Percentiles rank a stretch among this genome's conserved stretches.
Conservation (phyloP, 2,329 filamentous ascomycete genomes). For the Penicillium sp. region DNA sequence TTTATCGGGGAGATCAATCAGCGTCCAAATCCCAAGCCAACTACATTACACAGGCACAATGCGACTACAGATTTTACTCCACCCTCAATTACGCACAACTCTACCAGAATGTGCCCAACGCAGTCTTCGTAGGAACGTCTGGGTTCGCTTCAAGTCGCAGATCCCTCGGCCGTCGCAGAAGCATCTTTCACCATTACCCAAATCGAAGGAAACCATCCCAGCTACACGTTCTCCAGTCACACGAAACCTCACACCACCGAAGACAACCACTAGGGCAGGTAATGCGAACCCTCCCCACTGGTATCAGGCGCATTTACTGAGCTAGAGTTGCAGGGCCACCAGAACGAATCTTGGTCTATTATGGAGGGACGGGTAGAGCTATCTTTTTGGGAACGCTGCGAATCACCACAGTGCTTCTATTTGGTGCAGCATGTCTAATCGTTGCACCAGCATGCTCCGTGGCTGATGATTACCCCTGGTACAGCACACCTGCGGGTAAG, state of each 20-base stretch:
- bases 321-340: constrained; percentile 32
- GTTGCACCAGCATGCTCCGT: constrained; percentile 60
- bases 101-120: constrained; percentile 29
- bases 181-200: constrained; percentile 19
- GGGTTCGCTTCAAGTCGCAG: constrained; percentile 33
- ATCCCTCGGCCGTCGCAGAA: constrained; percentile 25
- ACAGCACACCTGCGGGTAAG: constrained; percentile 44
- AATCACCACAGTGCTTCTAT: constrained; percentile 68
- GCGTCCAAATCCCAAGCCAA: constrained; percentile 7
- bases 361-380: constrained; percentile 67
- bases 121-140: constrained; percentile 29
- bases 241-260: constrained; percentile 21
- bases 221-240: constrained; percentile 13
- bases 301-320: constrained; percentile 9
- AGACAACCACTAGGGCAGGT: constrained; percentile 33
- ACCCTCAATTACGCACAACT: constrained; percentile 31
- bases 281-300: not conserved
- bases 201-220: constrained; percentile 22
- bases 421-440: constrained; percentile 64
- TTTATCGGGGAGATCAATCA: constrained; percentile 9
- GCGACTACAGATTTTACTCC: constrained; percentile 30
- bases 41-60: constrained; percentile 19
- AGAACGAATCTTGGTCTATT: constrained; percentile 66
- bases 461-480: constrained; percentile 46
- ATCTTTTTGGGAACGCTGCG: constrained; percentile 70